Evolutionary conservation across 306 rosid species (phyloP).

Genomic region (Quercus suber): DNA sequence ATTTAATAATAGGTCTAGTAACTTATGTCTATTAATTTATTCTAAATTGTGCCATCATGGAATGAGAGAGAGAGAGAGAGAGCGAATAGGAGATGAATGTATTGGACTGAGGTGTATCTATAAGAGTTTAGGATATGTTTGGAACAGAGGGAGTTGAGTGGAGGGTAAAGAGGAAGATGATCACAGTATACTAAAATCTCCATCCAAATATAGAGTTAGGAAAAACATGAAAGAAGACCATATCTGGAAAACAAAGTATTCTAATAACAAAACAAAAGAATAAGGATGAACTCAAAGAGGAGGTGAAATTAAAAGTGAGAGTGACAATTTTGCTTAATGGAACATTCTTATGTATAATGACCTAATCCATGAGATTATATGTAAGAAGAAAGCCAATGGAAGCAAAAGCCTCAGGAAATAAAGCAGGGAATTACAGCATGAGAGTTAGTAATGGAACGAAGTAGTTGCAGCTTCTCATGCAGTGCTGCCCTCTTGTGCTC

Average conservation of each 20-base stretch:
- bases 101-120: neutral
- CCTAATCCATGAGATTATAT: slow-evolving; percentile 1
- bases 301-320: neutral
- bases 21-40: neutral
- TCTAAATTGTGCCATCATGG: neutral
- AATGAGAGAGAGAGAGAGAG: neutral
- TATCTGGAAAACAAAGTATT: neutral
- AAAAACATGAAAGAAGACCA: neutral
- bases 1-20: neutral
- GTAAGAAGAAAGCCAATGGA: slow-evolving; percentile 38
- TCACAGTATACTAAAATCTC: too few species aligned
- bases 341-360: neutral
- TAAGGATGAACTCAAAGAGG: neutral
- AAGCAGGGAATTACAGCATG: slow-evolving; percentile 75
- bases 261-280: neutral
- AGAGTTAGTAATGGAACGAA: slow-evolving; percentile 96
- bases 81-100: neutral
- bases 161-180: too few species aligned
- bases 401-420: slow-evolving; percentile 25
- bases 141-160: too few species aligned
- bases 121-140: neutral
- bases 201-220: neutral
- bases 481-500: slow-evolving; percentile 83
- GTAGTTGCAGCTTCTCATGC: slow-evolving; percentile 93
- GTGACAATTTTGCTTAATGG: neutral